A percentile compares a stretch with the other conserved stretches of the same genome.
Evolutionary conservation across 2,329 filamentous ascomycete species (phyloP).

Genomic region (Coniochaeta hoffmannii): DNA sequence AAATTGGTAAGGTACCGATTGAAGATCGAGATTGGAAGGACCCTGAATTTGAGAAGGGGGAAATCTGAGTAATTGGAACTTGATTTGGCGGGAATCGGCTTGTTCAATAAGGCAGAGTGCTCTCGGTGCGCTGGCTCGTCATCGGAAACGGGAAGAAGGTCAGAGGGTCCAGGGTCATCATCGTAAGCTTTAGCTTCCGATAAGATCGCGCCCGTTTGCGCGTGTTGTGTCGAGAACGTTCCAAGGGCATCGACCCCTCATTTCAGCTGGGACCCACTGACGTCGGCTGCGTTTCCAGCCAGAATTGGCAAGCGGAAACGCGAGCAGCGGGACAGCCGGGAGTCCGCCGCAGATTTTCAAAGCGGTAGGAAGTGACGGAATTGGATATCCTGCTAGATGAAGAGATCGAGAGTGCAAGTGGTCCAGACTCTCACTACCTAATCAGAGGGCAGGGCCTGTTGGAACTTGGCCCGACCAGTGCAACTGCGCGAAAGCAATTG

Average conservation of each 20-base stretch:
- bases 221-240: neutral
- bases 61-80: neutral
- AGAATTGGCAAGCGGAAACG: too few species aligned
- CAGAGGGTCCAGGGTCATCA: neutral
- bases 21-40: neutral
- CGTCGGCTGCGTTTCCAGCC: neutral
- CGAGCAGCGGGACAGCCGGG: too few species aligned
- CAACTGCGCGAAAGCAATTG: too few species aligned
- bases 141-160: neutral
- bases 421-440: too few species aligned
- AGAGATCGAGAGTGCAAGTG: too few species aligned
- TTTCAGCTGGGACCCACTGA: neutral
- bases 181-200: constrained; percentile 1
- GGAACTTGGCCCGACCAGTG: too few species aligned
- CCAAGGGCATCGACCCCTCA: neutral
- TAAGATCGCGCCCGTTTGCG: neutral
- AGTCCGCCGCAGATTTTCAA: too few species aligned
- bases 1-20: neutral
- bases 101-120: neutral
- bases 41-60: neutral
- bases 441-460: too few species aligned
- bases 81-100: neutral
- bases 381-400: too few species aligned
- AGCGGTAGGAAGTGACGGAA: too few species aligned
- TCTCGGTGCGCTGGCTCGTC: neutral